A percentile compares a stretch with the other conserved stretches of the same genome.
phyloP scores from a whole-genome alignment of 768 basidiomycete genomes.

The Coprinellus aureogranulatus region DNA sequence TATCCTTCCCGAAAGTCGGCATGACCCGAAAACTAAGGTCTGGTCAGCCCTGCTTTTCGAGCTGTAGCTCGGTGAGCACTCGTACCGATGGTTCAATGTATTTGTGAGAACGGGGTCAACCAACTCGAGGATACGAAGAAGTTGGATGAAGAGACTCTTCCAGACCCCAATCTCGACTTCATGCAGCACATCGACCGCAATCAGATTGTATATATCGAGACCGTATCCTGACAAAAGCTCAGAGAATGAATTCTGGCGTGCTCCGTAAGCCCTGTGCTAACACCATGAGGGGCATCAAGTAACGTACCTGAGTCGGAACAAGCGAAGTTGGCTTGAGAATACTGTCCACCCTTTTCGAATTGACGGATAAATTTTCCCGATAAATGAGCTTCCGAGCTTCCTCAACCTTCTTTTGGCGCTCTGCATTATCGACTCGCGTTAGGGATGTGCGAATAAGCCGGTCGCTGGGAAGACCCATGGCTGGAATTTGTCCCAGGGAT shows the following conservation, averaged over 20 bases:
- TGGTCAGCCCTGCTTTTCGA: slow-evolving; percentile 24
- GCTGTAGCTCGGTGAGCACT: slow-evolving; percentile 19
- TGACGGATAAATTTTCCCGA: background rate
- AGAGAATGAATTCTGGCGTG: slow-evolving; percentile 31
- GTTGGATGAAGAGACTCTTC: slow-evolving; percentile 35
- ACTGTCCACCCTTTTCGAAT: background rate
- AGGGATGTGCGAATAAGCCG: background rate
- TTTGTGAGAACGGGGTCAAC: slow-evolving; percentile 17
- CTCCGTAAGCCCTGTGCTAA: background rate
- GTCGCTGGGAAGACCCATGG: slow-evolving; percentile 8
- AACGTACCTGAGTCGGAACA: background rate
- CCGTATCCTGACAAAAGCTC: slow-evolving; percentile 10
- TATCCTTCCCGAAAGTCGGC: slow-evolving; percentile 22
- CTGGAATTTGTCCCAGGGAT: slow-evolving; percentile 6
- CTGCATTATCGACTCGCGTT: background rate
- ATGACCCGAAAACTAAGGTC: slow-evolving; percentile 19
- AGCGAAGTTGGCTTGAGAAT: background rate
- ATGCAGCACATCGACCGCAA: slow-evolving; percentile 36
- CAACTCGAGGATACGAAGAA: slow-evolving; percentile 29
- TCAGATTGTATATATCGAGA: slow-evolving; percentile 26
- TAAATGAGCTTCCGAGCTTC: background rate
- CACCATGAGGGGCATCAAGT: background rate
- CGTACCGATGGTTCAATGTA: slow-evolving; percentile 23
- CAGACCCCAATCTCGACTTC: slow-evolving; percentile 39
- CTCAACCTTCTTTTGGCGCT: background rate